phyloP scores from a whole-genome alignment of 2,329 filamentous ascomycete genomes.

The Dactylella cylindrospora region DNA sequence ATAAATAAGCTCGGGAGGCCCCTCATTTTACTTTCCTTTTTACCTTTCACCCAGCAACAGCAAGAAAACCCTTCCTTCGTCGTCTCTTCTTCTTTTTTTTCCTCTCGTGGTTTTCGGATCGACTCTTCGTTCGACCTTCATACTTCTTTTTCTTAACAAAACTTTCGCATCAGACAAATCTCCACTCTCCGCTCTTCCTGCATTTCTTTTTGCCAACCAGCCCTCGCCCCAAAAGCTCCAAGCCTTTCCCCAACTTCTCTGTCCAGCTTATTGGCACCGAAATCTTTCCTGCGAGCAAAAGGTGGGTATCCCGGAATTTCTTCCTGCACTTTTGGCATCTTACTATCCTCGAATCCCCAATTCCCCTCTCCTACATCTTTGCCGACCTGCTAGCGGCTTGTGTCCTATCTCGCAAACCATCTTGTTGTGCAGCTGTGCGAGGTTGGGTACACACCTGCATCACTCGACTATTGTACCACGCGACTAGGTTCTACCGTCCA shows the following conservation, averaged over 20 bases:
- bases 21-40: constrained; percentile 4
- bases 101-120: too few relatives aligned
- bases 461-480: too few relatives aligned
- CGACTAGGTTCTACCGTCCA: too few relatives aligned
- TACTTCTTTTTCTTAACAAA: neutral
- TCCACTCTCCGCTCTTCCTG: constrained; percentile 32
- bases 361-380: neutral
- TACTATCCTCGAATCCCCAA: constrained; percentile 3
- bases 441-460: too few relatives aligned
- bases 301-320: too few relatives aligned
- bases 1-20: constrained; percentile 36
- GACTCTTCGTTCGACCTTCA: neutral
- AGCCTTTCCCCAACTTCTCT: constrained; percentile 8
- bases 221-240: constrained; percentile 5
- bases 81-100: neutral
- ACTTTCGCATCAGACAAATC: constrained; percentile 17
- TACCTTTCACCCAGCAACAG: neutral
- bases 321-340: too few relatives aligned
- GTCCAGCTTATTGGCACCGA: too few relatives aligned
- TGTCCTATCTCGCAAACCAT: neutral
- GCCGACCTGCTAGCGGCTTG: constrained; percentile 8
- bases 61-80: constrained; percentile 1
- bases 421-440: constrained; percentile 2
- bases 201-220: constrained; percentile 2
- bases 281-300: constrained; percentile 3